Base-by-base conservation (phyloP, 1,139 yeast genomes). In the Chernovozyma aurita region DNA sequence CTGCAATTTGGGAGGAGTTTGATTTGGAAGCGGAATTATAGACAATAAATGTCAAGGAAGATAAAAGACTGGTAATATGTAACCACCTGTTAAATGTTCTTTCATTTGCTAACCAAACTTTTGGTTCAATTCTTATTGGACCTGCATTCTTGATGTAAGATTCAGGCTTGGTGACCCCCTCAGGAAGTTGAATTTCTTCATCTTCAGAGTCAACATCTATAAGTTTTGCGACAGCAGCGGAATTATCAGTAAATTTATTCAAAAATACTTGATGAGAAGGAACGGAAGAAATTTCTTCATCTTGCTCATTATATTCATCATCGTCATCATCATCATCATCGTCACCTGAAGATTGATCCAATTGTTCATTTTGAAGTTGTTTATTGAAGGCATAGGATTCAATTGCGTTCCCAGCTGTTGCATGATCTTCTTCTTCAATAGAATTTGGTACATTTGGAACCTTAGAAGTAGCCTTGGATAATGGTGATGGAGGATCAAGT, bases 31-130 rank as follows among this genome's bases (percentile, higher is more conserved):
- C 85, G n/a, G 95, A 80, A 28, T 80, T 75, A 65, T 85, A 85
- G 38, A 92, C 76, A 13, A 95, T 73, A 54, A 90, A 88, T 0
- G 97, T 87, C 51, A 92, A 66, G 1, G 92, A 81, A n/a, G 95
- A 79, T 45, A 92, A 70, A 53, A 92, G 66, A 0, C 95, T 79
- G n/a, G 95, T 85, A 8, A 90, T 92, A 51, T 85, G 92, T 46
- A 92, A 71, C 98, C 98, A 92, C 60, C 95, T 78, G 68, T 86
- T 84, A 63, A 90, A 90, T 2, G 98, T 92, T 61, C 98, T 84
- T 65, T 92, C 98, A 55, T 92, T 92, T 24, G 98, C 98, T 44
- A 92, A 70, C 97, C 98, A 92, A 27, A 92, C 98, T 59, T 92
- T 92, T 24, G 97, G 95, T 65, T 92, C 98, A 39, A 92, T 88